Evolutionary conservation across 345 rosid species (phyloP), one percentile per base, ranked within the genome.

Genomic region (Moringa oleifera): DNA sequence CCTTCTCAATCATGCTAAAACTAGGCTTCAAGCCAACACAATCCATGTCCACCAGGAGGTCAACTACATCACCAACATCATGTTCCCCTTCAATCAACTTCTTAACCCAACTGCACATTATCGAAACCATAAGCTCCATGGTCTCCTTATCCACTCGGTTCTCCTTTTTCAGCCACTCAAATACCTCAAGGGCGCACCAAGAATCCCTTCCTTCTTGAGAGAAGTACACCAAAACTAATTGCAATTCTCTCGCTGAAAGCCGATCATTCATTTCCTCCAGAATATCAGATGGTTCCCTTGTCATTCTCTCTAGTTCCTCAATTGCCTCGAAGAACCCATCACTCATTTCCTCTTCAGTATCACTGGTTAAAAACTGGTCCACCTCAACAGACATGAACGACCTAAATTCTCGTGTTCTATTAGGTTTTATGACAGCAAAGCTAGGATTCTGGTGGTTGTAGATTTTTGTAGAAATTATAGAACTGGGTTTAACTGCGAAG

Each of bases 191-290:
- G 0, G 96, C 88, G 59, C 98, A 92, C 98, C 98, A 89, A 0
- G 96, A 92, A 36, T 92, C 98, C 59, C 96, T 83, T 58, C 98
- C 98, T 71, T 92, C 96, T 58, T 87, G 98, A 36, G 98, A 79
- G 68, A 92, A 92, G 74, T 92, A 92, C 11, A 92, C 98, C 15
- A 92, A 68, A 62, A 92, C 96, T 23, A 92, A 66, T 4, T 87
- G 98, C 45, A 92, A 61, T 24, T 92, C 96, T 66, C 88, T 73
- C 0, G 87, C 83, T 0, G 98, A 92, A 4, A 92, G 64, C 16
- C 85, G 77, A 46, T 92, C 89, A 46, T 89, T 92, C 98, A 89
- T 92, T 63, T 92, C 97, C 60, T 84, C 96, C 0, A 92, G 84
- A 54, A 92, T 64, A 66, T 89, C 98, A 0, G 98, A 83, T 1